Conservation (phyloP, 805 yeast species). For the Myxozyma sirexii region DNA sequence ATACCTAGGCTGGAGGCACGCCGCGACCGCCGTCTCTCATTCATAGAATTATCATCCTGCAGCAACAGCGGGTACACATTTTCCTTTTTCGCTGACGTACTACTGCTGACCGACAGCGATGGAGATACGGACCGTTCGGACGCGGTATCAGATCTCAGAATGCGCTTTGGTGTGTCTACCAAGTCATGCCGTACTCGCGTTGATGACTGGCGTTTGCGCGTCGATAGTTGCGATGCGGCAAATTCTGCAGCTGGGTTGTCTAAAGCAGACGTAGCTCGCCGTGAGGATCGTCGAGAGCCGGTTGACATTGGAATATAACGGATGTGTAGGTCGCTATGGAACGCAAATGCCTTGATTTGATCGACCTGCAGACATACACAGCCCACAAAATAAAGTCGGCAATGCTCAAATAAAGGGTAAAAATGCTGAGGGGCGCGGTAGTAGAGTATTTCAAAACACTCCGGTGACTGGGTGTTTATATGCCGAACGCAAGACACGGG, state of each 20-base stretch:
- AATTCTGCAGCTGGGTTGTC: background rate
- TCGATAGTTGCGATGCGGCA: background rate
- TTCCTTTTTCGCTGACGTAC: background rate
- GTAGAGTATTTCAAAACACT: no score
- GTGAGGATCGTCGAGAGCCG: background rate
- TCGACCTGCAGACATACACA: background rate
- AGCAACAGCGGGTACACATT: background rate
- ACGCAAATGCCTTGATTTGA: background rate
- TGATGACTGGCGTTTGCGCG: background rate
- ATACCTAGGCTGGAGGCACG: slow-evolving; percentile 13
- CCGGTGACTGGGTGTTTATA: no score
- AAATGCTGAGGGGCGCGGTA: no score
- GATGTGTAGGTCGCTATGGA: no score
- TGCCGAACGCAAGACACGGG: background rate
- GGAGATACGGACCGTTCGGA: background rate
- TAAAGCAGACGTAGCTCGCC: background rate
- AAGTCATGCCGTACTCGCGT: background rate
- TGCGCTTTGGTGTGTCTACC: background rate
- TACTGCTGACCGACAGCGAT: background rate
- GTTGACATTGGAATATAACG: background rate
- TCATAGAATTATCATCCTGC: slow-evolving; percentile 1
- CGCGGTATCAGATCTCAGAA: background rate
- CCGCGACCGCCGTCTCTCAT: slow-evolving; percentile 9
- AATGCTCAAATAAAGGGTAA: no score
- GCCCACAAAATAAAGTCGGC: no score